These are phyloP conservation scores for Auricularia sp. DNA, from an alignment of 768 basidiomycete genomes.

Conservation along the genomic window DNA sequence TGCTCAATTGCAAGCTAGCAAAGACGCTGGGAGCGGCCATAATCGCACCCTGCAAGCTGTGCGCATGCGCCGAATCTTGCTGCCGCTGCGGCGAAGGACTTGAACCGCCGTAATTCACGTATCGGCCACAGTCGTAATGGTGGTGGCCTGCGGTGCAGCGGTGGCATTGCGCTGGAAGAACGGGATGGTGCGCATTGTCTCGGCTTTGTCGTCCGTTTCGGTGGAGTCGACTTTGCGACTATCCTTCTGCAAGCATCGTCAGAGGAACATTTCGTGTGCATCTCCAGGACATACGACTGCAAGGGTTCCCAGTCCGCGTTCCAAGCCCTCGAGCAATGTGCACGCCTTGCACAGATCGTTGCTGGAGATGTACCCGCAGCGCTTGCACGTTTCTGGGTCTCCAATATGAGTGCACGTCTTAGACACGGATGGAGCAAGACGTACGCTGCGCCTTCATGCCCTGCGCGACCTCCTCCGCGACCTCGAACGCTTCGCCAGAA, in stretches of 20 bases:
- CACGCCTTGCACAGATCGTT: conserved; percentile 97
- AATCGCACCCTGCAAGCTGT: no score
- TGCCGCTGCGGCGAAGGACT: neutral
- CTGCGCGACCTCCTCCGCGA: conserved; percentile 75
- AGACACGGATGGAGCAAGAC: conserved; percentile 17
- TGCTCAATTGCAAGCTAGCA: no score
- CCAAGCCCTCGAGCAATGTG: conserved; percentile 79
- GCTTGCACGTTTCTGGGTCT: conserved; percentile 67
- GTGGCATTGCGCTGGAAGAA: neutral
- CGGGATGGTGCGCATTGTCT: conserved; percentile 5
- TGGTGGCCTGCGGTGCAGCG: neutral
- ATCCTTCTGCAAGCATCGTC: neutral
- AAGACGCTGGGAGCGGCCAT: no score
- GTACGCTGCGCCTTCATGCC: conserved; percentile 77
- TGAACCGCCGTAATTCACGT: neutral
- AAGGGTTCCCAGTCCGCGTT: conserved; percentile 56
- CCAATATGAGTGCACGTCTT: conserved; percentile 4
- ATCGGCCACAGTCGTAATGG: neutral
- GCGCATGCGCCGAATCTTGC: no score
- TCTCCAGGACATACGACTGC: conserved; percentile 18
- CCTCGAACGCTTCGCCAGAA: conserved; percentile 85
- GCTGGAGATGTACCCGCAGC: conserved; percentile 93
- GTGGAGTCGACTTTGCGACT: neutral
- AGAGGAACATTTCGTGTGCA: neutral
- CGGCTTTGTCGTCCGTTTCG: neutral